Evolutionary conservation across 148 eudicot genomes (phyloP).

Genomic region (Vaccinium myrtillus): DNA sequence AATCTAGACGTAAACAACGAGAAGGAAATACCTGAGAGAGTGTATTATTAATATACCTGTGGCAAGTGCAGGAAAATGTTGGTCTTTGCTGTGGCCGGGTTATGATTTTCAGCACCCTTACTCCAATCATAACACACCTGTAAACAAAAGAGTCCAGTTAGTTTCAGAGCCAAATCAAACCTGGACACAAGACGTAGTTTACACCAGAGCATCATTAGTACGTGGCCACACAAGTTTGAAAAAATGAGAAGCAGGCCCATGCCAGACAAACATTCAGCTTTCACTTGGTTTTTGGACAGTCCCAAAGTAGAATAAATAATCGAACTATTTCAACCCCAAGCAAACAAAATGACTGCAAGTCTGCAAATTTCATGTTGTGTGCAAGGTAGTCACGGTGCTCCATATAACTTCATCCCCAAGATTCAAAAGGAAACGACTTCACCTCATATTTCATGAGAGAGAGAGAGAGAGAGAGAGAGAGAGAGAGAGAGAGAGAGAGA

Average conservation of each 20-base stretch:
- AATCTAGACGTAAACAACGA: not conserved
- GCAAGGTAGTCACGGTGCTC: not conserved
- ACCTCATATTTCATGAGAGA: not conserved
- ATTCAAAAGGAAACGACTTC: slow-evolving; percentile 1
- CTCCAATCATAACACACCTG: slow-evolving; percentile 98
- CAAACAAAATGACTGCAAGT: not conserved
- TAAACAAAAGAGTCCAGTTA: slow-evolving; percentile 6
- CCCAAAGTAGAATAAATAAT: not conserved
- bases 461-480: not conserved
- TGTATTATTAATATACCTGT: slow-evolving; percentile 43
- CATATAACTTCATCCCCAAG: not conserved
- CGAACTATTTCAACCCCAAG: not conserved
- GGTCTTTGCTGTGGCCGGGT: slow-evolving; percentile 78
- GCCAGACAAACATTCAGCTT: not conserved
- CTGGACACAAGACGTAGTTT: not conserved
- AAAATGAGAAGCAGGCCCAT: not conserved
- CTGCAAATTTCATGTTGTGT: not conserved
- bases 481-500: not conserved
- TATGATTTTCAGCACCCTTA: slow-evolving; percentile 98
- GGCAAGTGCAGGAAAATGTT: slow-evolving; percentile 67
- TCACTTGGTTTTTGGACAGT: not conserved
- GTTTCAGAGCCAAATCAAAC: not conserved
- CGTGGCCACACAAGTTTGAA: not conserved
- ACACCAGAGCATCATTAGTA: no score
- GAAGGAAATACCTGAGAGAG: not conserved